Evolutionary conservation across 441 rosid genomes (phyloP), one percentile per base, ranked within the genome.

Genomic region (Gossypium armourianum): DNA sequence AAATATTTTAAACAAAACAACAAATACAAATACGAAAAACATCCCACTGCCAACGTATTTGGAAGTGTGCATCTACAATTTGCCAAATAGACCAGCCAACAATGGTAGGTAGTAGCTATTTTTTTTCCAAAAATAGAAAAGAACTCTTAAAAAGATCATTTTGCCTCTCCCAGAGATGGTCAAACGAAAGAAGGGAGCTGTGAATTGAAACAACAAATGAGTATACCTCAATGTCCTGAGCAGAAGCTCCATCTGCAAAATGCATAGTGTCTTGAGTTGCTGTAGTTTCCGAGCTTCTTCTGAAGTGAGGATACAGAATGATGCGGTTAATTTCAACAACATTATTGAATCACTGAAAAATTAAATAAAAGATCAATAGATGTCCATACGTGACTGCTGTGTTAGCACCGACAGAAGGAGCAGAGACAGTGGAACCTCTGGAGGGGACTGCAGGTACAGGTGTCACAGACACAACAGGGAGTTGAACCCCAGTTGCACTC

Each of bases 201-300:
- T 24, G 57, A 49, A 49, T 21, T 13, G n/a, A 15, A 66, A 65
- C 40, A 49, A 29, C 21, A 36, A 23, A 24, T 23, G 17, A 64
- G 16, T 0, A 23, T 57, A 88, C 98, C 96, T 88, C 93, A 68
- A 67, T 78, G 70, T 82, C 87, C 74, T 72, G 86, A 70, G 73
- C 43, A 23, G 88, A 72, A 79, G 83, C 75, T 74, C 82, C 93
- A 82, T 83, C 86, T 45, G 36, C 55, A 32, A 79, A 80, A 69
- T 74, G 74, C 53, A 70, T 72, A 72, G 76, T 71, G 70, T 78
- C 83, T 75, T 83, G 88, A 77, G 89, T 74, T 8, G 70, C 69
- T 58, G 77, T 67, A 80, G 63, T 83, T 58, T 82, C 88, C 60
- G 60, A 43, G 62, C 79, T 72, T 53, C 74, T 77, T 72, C 96